Evolutionary conservation across 1,284 basidiomycete genomes (phyloP).

Genomic region (Moniliophthora roreri): DNA sequence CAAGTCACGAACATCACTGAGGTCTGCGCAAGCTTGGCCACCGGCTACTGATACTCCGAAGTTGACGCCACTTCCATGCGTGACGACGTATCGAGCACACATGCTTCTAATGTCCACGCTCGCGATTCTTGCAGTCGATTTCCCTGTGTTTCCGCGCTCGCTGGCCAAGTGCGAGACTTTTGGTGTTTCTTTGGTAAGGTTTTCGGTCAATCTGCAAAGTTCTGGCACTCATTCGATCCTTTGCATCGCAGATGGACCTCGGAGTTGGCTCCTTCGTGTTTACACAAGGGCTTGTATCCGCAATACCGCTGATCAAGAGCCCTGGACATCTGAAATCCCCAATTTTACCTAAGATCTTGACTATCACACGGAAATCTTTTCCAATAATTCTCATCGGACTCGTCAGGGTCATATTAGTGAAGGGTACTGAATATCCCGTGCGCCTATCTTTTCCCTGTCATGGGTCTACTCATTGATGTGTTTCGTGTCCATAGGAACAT

Average conservation of each 20-base stretch:
- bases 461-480: slow-evolving; percentile 6
- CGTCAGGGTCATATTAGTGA: slow-evolving; percentile 83
- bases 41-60: slow-evolving; percentile 10
- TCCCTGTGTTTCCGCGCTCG: slow-evolving; percentile 84
- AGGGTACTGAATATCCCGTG: slow-evolving; percentile 93
- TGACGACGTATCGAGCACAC: slow-evolving; percentile 91
- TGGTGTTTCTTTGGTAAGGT: slow-evolving; percentile 85
- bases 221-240: slow-evolving; percentile 1
- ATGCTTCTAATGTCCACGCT: slow-evolving; percentile 95
- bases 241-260: slow-evolving; percentile 81
- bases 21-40: slow-evolving; percentile 12
- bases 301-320: slow-evolving; percentile 71
- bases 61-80: slow-evolving; percentile 56
- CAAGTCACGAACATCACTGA: slow-evolving; percentile 23
- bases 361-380: slow-evolving; percentile 53
- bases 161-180: slow-evolving; percentile 95
- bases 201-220: neutral
- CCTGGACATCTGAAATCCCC: slow-evolving; percentile 51
- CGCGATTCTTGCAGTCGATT: slow-evolving; percentile 95
- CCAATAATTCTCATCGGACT: slow-evolving; percentile 79
- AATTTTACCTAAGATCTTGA: slow-evolving; percentile 48
- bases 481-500: slow-evolving; percentile 69
- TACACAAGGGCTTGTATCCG: slow-evolving; percentile 88
- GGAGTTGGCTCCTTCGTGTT: slow-evolving; percentile 98
- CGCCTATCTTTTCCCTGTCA: slow-evolving; percentile 22